Evolutionary conservation across 306 rosid species (phyloP), one percentile per base, ranked within the genome.

Genomic region (Pyrus betulifolia): DNA sequence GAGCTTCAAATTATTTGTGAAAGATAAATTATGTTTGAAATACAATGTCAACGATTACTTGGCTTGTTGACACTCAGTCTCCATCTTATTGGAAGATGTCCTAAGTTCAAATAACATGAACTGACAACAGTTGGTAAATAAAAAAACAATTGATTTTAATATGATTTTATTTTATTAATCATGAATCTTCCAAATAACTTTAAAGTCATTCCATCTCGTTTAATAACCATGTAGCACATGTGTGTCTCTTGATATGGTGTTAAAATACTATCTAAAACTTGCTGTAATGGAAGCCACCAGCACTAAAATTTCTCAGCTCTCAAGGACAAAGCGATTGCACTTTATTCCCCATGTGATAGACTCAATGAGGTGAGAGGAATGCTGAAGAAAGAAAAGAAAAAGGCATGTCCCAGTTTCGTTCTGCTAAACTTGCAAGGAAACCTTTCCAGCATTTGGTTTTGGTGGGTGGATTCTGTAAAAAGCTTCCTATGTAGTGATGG

Each of bases 281-380:
- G 51, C 23, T 57, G 31, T 72, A 33, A 59, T 23, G 77, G 60
- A 61, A 74, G 67, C 70, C 70, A 44, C 70, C 17, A 74, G 78
- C 42, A 17, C 28, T 25, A 73, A 7, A n/a, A 49, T 11, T 33
- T 21, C 67, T 40, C 31, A 11, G 13, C 12, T 6, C 28, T 35
- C 23, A 38, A 72, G 67, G 57, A 73, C 76, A 23, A 54, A n/a
- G 40, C 65, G 25, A 14, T 22, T 13, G 17, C 33, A 33, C 63
- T 5, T 8, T 18, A 67, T 42, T 55, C 21, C 54, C 54, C 19
- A 46, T 14, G 19, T 46, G 54, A 46, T 4, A 1, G 54, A 46
- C 54, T 46, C 54, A 46, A 46, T 23, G 57, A 17, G 77, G 42
- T 60, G 77, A 73, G 45, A 42, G 42, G 42, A 38, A 38, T 6